Evolutionary conservation across 1,284 basidiomycete genomes (phyloP), one percentile per base, ranked within the genome.

Genomic region (Puccinia triticina): DNA sequence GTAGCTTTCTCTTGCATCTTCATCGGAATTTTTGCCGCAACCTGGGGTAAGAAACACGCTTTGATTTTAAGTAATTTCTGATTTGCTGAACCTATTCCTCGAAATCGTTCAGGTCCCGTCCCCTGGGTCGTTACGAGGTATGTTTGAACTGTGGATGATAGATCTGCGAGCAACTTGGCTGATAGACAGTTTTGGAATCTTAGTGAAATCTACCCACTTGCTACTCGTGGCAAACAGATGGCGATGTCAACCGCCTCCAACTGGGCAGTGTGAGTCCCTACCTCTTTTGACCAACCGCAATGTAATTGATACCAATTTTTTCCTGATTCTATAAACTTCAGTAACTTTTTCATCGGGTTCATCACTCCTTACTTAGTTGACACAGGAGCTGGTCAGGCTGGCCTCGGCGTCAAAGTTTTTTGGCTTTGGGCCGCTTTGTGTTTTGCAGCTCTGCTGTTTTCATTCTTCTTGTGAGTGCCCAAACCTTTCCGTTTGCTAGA

Each of bases 321-420:
- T 81, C 50, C n/a, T 80, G 64, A 37, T 34, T 34, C 29, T 48
- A 53, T 26, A 71, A 1, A 34, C 40, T 67, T 10, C 46, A 83
- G 82, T 53, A 67, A 91, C 86, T 91, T 91, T 84, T 90, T 88
- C 83, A 91, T 92, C 84, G 89, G 90, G 32, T 89, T 90, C 84
- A 89, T 88, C 86, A 92, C 92, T 0, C 93, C 93, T 14, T 94
- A 92, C 89, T 90, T 95, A 84, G 93, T 94, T 85, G 89, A 91
- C 87, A 16, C 55, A 40, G 88, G 86, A 32, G 83, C 86, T 1
- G 91, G 91, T 61, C 88, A 89, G 67, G 91, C 91, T n/a, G 90
- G 91, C 85, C 91, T 94, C 77, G 89, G 91, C 73, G 90, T 90
- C 77, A 94, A 93, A 88, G 94, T 96, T 85, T 96, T 95, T 91